phyloP scores from a whole-genome alignment of 306 rosid genomes.

The Betula pendula region DNA sequence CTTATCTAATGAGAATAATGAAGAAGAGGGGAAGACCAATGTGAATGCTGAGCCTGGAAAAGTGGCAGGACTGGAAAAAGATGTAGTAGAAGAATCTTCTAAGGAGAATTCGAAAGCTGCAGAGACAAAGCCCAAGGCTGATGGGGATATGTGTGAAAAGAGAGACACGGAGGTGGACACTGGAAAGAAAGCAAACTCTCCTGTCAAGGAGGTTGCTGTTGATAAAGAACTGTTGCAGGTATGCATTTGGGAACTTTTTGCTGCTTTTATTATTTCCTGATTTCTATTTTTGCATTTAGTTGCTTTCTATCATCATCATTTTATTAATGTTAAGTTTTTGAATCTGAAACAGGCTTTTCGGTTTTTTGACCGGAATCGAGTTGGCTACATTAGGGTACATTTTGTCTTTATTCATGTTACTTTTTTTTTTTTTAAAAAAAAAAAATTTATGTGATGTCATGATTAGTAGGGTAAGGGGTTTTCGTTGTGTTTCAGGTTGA shows the following conservation, averaged over 20 bases:
- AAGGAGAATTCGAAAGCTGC: conserved; percentile 42
- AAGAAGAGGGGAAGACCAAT: conserved; percentile 39
- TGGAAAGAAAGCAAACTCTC: conserved; percentile 48
- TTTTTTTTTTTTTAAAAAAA: background rate
- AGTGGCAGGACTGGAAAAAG: conserved; percentile 35
- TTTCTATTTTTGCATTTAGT: conserved; percentile 8
- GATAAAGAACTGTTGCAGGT: conserved; percentile 90
- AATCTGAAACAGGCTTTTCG: conserved; percentile 76
- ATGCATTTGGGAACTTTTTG: conserved; percentile 11
- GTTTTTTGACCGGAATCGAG: conserved; percentile 83
- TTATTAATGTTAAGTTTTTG: conserved; percentile 15
- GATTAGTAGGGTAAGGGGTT: conserved; percentile 11
- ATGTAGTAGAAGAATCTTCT: conserved; percentile 37
- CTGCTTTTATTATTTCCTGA: conserved; percentile 1
- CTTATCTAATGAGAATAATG: conserved; percentile 38
- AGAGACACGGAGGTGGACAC: conserved; percentile 49
- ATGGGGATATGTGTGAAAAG: conserved; percentile 35
- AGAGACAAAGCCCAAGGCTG: conserved; percentile 43
- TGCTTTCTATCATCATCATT: background rate
- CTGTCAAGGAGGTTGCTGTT: conserved; percentile 50
- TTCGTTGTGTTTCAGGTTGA: conserved; percentile 66
- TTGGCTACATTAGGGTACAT: conserved; percentile 80
- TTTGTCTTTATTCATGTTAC: background rate
- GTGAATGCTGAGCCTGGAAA: conserved; percentile 44
- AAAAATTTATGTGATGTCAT: conserved; percentile 8